Conservation (phyloP, 2,329 filamentous ascomycete species). For the Metarhizium guizhouense region DNA sequence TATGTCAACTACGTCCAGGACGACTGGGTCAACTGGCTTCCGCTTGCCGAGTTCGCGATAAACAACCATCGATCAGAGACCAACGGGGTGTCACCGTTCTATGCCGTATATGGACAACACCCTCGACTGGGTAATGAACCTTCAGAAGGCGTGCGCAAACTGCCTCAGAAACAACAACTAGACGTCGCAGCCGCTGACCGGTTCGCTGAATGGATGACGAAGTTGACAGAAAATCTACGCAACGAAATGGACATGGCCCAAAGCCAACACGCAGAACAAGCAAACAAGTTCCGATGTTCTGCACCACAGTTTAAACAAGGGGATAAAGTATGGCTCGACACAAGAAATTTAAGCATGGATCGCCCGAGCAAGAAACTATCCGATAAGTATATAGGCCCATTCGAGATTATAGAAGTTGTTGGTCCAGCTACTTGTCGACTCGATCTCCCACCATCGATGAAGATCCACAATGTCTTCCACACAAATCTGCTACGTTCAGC, state of each 20-base stretch:
- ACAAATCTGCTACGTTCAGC: neutral
- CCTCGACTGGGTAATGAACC: neutral
- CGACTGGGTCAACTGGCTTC: neutral
- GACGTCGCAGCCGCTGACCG: neutral
- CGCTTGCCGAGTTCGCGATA: neutral
- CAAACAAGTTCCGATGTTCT: neutral
- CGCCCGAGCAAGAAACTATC: neutral
- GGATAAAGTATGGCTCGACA: neutral
- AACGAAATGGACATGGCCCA: neutral
- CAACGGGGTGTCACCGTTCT: neutral
- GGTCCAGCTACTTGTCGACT: neutral
- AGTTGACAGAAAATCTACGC: neutral
- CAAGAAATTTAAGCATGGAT: neutral
- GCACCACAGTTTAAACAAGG: neutral
- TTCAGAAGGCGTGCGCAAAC: neutral
- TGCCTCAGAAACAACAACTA: neutral
- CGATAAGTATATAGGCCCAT: neutral
- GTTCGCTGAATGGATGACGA: neutral
- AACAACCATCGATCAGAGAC: neutral
- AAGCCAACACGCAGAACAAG: neutral
- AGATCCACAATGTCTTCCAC: neutral
- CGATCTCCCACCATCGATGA: neutral
- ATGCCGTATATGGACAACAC: neutral
- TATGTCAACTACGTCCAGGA: neutral
- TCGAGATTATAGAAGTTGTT: neutral